phyloP scores from a whole-genome alignment of 495 filamentous ascomycete genomes.

The Hypoxylon intermedium region DNA sequence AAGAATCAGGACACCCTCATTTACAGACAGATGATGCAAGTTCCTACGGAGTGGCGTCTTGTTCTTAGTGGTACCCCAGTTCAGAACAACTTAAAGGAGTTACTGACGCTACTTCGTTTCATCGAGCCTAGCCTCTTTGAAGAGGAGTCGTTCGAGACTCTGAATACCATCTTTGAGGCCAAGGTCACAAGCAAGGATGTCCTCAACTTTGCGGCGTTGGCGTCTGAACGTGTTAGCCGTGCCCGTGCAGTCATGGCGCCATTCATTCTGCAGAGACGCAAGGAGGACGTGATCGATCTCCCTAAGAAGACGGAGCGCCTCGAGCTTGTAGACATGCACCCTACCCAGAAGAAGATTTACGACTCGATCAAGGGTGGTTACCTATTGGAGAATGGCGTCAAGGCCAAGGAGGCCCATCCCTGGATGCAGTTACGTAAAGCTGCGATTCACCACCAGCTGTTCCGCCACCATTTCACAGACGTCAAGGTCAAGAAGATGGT shows the following conservation, averaged over 20 bases:
- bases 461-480: constrained; percentile 79
- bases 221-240: constrained; percentile 80
- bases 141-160: constrained; percentile 69
- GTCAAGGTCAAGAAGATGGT: constrained; percentile 77
- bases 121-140: constrained; percentile 86
- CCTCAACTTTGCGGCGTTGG: constrained; percentile 77
- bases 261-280: constrained; percentile 91
- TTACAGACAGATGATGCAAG: constrained; percentile 80
- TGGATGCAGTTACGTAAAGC: constrained; percentile 93
- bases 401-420: constrained; percentile 64
- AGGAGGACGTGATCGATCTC: constrained; percentile 90
- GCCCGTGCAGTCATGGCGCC: constrained; percentile 93
- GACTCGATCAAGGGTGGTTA: constrained; percentile 53
- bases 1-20: constrained; percentile 83
- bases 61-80: constrained; percentile 92
- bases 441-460: constrained; percentile 89
- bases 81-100: constrained; percentile 94
- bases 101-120: constrained; percentile 86
- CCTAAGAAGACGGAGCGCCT: constrained; percentile 81
- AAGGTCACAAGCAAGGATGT: constrained; percentile 82
- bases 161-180: constrained; percentile 85
- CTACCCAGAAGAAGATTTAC: constrained; percentile 74
- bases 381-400: constrained; percentile 40
- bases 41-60: constrained; percentile 78
- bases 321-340: constrained; percentile 78